Conservation (phyloP, 306 rosid species). For the Medicago ruthenica region DNA sequence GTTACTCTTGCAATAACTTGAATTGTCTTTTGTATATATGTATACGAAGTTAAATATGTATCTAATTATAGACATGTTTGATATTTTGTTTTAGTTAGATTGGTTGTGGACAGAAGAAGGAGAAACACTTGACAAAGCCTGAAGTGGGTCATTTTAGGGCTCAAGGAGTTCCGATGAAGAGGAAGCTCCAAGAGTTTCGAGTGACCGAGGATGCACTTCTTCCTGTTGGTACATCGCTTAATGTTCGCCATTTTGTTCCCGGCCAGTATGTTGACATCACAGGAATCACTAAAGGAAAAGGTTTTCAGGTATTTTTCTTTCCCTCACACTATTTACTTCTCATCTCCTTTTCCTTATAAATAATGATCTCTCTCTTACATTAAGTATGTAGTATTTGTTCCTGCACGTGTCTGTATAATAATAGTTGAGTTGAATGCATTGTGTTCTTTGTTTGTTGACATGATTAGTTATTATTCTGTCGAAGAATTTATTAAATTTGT, state of each 20-base stretch:
- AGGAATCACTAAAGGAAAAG: conserved; percentile 91
- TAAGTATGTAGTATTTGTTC: neutral
- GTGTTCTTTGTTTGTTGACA: conserved; percentile 27
- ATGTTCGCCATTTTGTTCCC: conserved; percentile 96
- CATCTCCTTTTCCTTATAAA: neutral
- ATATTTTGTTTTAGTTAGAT: conserved; percentile 78
- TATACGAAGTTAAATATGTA: neutral
- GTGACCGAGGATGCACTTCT: conserved; percentile 96
- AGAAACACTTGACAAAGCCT: conserved; percentile 85
- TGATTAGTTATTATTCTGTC: neutral
- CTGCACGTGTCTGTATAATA: neutral
- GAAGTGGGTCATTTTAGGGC: conserved; percentile 99
- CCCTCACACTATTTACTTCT: conserved; percentile 17
- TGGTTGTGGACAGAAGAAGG: conserved; percentile 99
- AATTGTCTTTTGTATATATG: neutral
- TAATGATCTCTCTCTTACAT: neutral
- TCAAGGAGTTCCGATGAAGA: conserved; percentile 90
- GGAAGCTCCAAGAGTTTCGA: conserved; percentile 90
- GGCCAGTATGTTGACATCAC: conserved; percentile 90
- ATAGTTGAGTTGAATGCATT: conserved; percentile 13
- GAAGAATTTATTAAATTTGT: neutral
- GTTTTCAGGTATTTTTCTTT: conserved; percentile 77
- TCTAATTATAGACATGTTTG: conserved; percentile 47
- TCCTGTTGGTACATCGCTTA: conserved; percentile 80
- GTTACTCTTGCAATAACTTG: neutral